These are phyloP conservation scores for Phragmites australis DNA, from an alignment of 176 grass and related monocot genomes.

Conservation along the genomic window DNA sequence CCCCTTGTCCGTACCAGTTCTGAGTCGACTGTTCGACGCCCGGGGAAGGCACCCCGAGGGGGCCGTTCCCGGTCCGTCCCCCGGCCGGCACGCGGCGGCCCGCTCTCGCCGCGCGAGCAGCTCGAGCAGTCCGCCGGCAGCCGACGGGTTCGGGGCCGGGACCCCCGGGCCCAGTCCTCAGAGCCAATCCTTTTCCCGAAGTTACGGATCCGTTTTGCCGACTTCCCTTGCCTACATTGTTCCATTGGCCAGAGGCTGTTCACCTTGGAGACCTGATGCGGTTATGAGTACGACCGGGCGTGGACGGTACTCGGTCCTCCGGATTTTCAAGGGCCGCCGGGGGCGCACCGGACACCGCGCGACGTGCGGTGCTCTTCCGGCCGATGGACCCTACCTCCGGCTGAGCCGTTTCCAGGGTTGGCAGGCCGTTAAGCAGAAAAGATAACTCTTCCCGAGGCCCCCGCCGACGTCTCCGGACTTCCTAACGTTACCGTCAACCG, in stretches of 20 bases:
- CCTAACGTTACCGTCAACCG: constrained; percentile 52
- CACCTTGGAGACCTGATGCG: constrained; percentile 73
- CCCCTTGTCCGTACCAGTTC: constrained; percentile 69
- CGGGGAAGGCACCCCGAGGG: constrained; percentile 12
- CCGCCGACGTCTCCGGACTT: constrained; percentile 51
- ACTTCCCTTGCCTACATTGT: constrained; percentile 77
- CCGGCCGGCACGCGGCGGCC: too few relatives aligned
- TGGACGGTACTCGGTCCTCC: constrained; percentile 31
- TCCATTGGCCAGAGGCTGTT: constrained; percentile 36
- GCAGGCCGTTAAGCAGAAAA: constrained; percentile 66
- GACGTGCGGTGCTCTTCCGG: constrained; percentile 66
- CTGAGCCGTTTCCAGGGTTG: constrained; percentile 40
- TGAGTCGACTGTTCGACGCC: constrained; percentile 55
- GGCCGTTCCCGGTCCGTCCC: too few relatives aligned
- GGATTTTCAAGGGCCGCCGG: constrained; percentile 64
- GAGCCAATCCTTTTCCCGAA: constrained; percentile 71
- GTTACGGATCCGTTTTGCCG: constrained; percentile 72
- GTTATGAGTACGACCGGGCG: constrained; percentile 50
- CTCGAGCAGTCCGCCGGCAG: too few relatives aligned
- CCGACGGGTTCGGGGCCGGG: too few relatives aligned
- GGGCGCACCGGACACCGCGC: constrained; percentile 57
- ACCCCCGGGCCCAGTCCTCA: neutral
- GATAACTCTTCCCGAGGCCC: constrained; percentile 72
- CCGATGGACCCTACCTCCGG: constrained; percentile 57
- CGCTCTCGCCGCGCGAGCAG: too few relatives aligned